Base-by-base conservation (phyloP, 2,329 filamentous ascomycete species). In the Epicoccum sorghinum region DNA sequence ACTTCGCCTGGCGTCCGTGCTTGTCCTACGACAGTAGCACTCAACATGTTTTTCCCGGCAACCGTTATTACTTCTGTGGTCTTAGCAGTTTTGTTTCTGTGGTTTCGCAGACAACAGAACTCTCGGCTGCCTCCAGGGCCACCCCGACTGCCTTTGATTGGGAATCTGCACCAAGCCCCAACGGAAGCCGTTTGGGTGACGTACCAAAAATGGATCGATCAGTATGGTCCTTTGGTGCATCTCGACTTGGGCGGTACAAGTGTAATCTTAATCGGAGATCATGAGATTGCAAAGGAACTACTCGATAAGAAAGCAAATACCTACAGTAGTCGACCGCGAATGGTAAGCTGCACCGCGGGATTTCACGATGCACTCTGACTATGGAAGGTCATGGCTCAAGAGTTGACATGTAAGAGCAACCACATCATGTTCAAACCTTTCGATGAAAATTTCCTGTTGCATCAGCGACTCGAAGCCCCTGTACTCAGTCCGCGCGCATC, bases 271-370 rank as follows among this genome's bases (percentile, higher is more conserved):
- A 75, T 85, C 54, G 79, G 80, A 53, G 77, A 80, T 39, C 76
- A 78, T 3, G 77, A 77, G 67, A 70, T 75, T 2, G 81, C 80
- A 0, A 78, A 77, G 23, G 80, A 83, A 13, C 65, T 83, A 9
- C 77, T 84, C 13, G 79, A 82, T 47, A 82, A 81, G 63, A 76
- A 78, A 36, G 78, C 78, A 0, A 77, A 76, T 13, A 77, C 80
- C 49, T 83, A 83, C 62, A 77, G 78, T 5, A 79, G 78, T 42
- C 40, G 55, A 13, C 52, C 55, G 10, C 75, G 77, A 24, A 79
- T 82, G 77, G 71, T 82, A 4, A 33, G 13, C 2, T 25, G n/a
- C 18, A 32, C 2, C 22, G n/a, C 5, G 3, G 9, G 7, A 18
- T 18, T 18, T 18, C 3, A 18, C 18, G 18, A 18, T 29, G 45